Evolutionary conservation across 768 basidiomycete genomes (phyloP).

Genomic region (Lactarius deliciosus): DNA sequence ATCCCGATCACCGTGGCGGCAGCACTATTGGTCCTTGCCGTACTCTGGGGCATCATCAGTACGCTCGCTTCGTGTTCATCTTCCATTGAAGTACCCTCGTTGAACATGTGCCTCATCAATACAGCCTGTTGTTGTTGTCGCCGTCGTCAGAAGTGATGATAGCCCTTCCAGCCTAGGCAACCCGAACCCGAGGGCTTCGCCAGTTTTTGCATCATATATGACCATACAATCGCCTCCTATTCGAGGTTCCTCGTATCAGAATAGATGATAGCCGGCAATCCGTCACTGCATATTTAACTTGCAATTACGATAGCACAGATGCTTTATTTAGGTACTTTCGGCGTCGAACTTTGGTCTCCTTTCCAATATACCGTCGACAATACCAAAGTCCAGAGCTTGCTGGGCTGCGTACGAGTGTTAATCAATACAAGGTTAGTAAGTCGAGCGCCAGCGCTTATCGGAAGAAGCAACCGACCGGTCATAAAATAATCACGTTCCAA

Average conservation of each 20-base stretch:
- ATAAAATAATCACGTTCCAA: conserved; percentile 95
- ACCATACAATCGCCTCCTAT: conserved; percentile 1
- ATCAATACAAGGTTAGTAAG: conserved; percentile 27
- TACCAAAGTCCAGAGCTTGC: conserved; percentile 88
- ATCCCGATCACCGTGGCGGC: conserved; percentile 77
- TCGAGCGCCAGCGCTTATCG: conserved; percentile 27
- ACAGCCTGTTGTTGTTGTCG: conserved; percentile 13
- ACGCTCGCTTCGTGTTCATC: conserved; percentile 37
- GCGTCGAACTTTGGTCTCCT: conserved; percentile 60
- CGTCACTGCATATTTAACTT: neutral
- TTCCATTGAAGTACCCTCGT: neutral
- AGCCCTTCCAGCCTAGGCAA: neutral
- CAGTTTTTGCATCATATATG: neutral
- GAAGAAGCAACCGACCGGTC: conserved; percentile 56
- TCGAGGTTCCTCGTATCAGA: conserved; percentile 5
- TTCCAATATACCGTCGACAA: conserved; percentile 90
- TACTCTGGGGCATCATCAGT: conserved; percentile 51
- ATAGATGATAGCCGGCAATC: neutral
- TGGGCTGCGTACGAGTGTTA: conserved; percentile 51
- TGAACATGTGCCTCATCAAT: neutral
- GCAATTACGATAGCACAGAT: neutral
- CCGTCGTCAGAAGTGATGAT: neutral
- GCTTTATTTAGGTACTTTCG: conserved; percentile 19
- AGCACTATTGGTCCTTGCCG: conserved; percentile 57
- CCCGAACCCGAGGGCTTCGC: neutral